Evolutionary conservation across 163 green algal genomes (phyloP).

Genomic region (Smithsoniella earleae): DNA sequence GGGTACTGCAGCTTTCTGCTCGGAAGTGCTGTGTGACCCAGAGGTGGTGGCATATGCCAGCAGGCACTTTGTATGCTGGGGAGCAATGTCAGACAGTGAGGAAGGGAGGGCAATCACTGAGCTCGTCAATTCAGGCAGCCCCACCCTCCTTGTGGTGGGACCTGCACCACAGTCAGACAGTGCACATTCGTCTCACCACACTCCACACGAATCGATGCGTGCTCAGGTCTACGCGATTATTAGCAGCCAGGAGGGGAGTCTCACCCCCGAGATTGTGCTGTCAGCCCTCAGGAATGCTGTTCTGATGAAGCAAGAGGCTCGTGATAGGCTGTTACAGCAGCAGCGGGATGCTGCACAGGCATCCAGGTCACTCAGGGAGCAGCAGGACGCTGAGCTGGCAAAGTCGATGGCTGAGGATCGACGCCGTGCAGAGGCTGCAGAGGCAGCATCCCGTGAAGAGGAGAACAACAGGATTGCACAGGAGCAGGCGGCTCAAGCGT

Average conservation of each 20-base stretch:
- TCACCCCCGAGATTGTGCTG: not conserved
- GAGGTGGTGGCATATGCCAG: not conserved
- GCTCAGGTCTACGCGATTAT: not conserved
- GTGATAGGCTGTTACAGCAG: not conserved
- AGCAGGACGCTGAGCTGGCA: not conserved
- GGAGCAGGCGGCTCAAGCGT: too few species aligned
- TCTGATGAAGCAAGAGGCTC: not conserved
- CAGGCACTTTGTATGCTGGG: not conserved
- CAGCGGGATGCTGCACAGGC: not conserved
- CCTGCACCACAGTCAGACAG: too few species aligned
- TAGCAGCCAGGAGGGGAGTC: not conserved
- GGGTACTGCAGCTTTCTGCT: not conserved
- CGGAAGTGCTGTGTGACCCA: not conserved
- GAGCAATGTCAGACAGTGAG: not conserved
- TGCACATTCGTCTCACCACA: not conserved
- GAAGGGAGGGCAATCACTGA: not conserved
- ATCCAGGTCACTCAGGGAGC: not conserved
- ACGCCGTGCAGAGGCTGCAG: not conserved
- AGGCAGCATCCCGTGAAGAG: too few species aligned
- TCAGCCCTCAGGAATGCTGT: not conserved
- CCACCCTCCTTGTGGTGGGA: not conserved
- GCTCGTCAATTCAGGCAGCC: not conserved
- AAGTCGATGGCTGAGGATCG: constrained; percentile 6
- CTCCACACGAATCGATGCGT: not conserved
- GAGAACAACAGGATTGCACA: too few species aligned